Base-by-base conservation (phyloP, 768 basidiomycete species). In the Trametes coccinea region DNA sequence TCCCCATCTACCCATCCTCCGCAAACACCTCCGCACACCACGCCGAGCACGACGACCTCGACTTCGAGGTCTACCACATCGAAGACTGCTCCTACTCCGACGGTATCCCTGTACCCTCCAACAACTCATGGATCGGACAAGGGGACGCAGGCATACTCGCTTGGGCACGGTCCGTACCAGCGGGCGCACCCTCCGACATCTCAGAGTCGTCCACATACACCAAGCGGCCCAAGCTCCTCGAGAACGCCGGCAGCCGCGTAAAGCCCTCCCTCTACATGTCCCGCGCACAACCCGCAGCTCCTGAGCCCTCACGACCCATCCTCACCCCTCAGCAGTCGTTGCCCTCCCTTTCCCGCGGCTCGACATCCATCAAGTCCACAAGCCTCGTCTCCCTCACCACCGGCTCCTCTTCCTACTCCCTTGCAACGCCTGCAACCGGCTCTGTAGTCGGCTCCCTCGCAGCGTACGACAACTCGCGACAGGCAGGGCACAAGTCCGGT, bases 341-440 rank as follows among this genome's bases (percentile, higher is more conserved):
- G n/a, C 70, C 68, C n/a, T 62, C 64, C 4, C 66, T 71, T 46
- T 66, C 69, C 17, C 47, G 62, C 49, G 62, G 51, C 59, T 60
- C 58, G 10, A 46, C 53, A 5, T 60, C 58, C 43, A 33, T 56
- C 40, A 50, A 45, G 45, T 64, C 62, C 2, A 43, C 64, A n/a
- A 65, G 60, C 57, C 53, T 65, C 49, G 80, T 84, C 0, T 81
- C 82, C 51, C 73, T 86, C 63, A 76, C 82, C 0, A 85, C 85
- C 27, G 83, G 79, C 16, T 75, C 72, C 58, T 83, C 78, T 59
- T 70, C 75, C 65, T 58, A 69, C 80, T 61, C 66, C 40, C 52
- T 67, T 50, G 60, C 67, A 8, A 60, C 70, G 27, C 58, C 65
- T 40, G 61, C 66, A 29, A 61, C 54, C 40, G 48, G 55, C 58